Evolutionary conservation across 306 rosid species (phyloP).

Genomic region (Casuarina glauca): DNA sequence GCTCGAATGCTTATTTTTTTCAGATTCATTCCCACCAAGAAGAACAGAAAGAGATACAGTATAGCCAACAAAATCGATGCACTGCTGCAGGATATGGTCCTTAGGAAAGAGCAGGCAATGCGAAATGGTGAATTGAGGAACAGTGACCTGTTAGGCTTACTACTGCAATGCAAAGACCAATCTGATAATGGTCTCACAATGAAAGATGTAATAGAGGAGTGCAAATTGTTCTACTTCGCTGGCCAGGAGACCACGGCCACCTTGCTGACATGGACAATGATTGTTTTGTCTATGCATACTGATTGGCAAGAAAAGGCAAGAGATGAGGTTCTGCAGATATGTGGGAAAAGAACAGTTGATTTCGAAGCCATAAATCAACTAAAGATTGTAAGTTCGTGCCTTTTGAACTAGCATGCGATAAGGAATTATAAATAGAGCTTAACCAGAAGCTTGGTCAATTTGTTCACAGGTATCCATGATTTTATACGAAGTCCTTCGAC

Average conservation of each 20-base stretch:
- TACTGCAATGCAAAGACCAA: slow-evolving; percentile 30
- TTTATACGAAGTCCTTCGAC: slow-evolving; percentile 28
- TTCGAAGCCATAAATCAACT: slow-evolving; percentile 35
- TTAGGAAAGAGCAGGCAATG: slow-evolving; percentile 31
- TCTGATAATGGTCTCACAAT: slow-evolving; percentile 25
- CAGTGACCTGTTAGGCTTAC: slow-evolving; percentile 38
- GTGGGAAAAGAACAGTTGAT: slow-evolving; percentile 31
- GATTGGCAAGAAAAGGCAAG: slow-evolving; percentile 55
- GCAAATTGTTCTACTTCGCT: slow-evolving; percentile 41
- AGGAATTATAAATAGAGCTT: too few relatives aligned
- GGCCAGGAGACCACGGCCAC: slow-evolving; percentile 33
- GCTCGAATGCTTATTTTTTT: not conserved
- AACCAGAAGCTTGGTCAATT: too few relatives aligned
- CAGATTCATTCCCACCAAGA: slow-evolving; percentile 43
- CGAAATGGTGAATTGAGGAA: slow-evolving; percentile 21
- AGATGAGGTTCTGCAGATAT: slow-evolving; percentile 26
- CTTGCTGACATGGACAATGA: slow-evolving; percentile 49
- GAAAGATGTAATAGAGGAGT: slow-evolving; percentile 56
- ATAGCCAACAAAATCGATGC: slow-evolving; percentile 33
- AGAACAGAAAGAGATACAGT: slow-evolving; percentile 38
- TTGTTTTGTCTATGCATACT: slow-evolving; percentile 42
- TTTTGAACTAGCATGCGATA: too few relatives aligned
- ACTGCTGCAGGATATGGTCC: slow-evolving; percentile 33
- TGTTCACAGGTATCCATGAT: slow-evolving; percentile 21
- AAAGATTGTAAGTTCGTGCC: slow-evolving; percentile 30